Percentiles rank a stretch among this genome's conserved stretches.
phyloP scores from a whole-genome alignment of 257 asterid genomes.

The Anisodus acutangulus region DNA sequence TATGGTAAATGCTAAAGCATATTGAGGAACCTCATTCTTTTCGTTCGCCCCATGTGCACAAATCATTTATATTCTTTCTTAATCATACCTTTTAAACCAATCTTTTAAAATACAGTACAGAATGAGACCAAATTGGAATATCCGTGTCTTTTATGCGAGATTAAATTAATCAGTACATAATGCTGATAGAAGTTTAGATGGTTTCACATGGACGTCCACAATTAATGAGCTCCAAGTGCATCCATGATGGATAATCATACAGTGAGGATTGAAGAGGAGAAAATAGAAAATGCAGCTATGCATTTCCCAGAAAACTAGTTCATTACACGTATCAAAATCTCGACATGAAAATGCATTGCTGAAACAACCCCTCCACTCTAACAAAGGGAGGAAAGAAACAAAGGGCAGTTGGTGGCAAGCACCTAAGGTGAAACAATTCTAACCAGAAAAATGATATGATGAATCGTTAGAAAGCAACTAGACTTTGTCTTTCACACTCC shows the following conservation, averaged over 20 bases:
- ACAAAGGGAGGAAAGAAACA: background rate
- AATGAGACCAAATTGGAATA: background rate
- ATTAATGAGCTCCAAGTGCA: background rate
- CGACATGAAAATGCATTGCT: background rate
- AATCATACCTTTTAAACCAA: background rate
- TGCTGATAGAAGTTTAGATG: background rate
- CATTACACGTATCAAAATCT: background rate
- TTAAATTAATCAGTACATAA: background rate
- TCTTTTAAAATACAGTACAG: background rate
- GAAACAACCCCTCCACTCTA: background rate
- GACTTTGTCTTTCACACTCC: background rate
- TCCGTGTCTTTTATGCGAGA: background rate
- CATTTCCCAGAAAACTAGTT: constrained; percentile 7
- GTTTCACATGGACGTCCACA: constrained; percentile 2
- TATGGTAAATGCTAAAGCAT: constrained; percentile 15
- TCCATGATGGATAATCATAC: background rate
- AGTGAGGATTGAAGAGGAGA: background rate
- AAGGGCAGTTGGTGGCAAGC: background rate
- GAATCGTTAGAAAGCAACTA: background rate
- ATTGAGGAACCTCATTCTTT: background rate
- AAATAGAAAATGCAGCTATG: background rate
- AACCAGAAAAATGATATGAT: background rate
- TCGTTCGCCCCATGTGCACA: background rate
- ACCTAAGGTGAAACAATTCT: background rate
- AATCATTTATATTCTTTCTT: background rate